Evolutionary conservation across 257 asterid species (phyloP).

Genomic region (Capsicum chinense): DNA sequence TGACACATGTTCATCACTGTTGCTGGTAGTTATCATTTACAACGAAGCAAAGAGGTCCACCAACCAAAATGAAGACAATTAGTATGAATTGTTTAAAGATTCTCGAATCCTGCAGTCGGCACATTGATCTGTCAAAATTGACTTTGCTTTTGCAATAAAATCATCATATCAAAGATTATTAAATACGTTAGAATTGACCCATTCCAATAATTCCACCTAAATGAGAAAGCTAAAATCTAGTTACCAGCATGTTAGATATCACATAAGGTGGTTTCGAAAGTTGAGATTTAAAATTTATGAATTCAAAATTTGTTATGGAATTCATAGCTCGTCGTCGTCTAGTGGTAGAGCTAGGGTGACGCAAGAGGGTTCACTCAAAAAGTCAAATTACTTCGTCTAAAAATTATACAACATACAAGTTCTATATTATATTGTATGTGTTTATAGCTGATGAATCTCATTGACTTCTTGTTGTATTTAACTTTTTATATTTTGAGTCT

Average conservation of each 20-base stretch:
- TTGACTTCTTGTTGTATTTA: too few species aligned
- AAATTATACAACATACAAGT: too few species aligned
- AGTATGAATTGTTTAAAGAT: constrained; percentile 4
- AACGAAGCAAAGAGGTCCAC: constrained; percentile 21
- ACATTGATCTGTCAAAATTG: constrained; percentile 25
- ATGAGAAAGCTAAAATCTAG: background rate
- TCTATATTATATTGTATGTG: too few species aligned
- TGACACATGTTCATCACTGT: background rate
- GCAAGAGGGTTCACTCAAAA: background rate
- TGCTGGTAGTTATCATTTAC: background rate
- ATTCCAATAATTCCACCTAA: constrained; percentile 13
- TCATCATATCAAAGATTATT: background rate
- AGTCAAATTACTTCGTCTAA: background rate
- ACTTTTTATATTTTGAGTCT: background rate
- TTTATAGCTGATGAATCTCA: too few species aligned
- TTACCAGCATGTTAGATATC: background rate
- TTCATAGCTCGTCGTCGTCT: background rate
- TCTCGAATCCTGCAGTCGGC: constrained; percentile 22
- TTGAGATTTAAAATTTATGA: background rate
- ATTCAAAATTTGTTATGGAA: background rate
- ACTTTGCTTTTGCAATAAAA: constrained; percentile 2
- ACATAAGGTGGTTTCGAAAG: background rate
- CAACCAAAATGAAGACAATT: constrained; percentile 22
- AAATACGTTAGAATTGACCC: background rate
- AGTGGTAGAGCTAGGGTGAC: background rate